Evolutionary conservation across 768 basidiomycete genomes (phyloP), one percentile per base, ranked within the genome.

Genomic region (Cyclocybe aegerita): DNA sequence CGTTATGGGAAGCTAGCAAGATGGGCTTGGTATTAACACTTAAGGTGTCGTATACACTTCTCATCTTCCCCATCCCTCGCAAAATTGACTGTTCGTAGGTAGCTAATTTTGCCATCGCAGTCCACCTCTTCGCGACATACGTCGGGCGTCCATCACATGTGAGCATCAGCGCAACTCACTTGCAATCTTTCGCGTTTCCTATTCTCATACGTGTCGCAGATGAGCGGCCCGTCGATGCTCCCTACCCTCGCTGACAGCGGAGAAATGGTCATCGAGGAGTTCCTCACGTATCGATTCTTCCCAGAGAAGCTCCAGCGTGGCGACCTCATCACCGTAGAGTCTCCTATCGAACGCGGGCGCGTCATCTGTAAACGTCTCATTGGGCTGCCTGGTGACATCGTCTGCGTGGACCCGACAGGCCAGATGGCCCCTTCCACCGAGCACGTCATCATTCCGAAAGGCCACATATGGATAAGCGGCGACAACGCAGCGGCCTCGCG

Each of bases 381-480:
- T 33, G 96, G 94, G 1, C 71, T 98, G 16, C 88, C 93, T 16
- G 95, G 96, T 4, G 96, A 98, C 67, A 70, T 85, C 33, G 65
- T 98, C 30, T 93, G 91, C 53, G 87, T 93, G 15, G 93, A 98
- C 65, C 95, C 95, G 14, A 86, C 86, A 3, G 88, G 87, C 4
- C 56, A 67, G 44, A 70, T 71, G 43, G 84, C 81, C 7, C 81
- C 85, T 8, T 82, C 84, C 9, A 76, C 75, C 11, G 88, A 88
- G 53, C 90, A 93, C 60, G 78, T 95, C 11, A 62, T 83, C 23
- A 70, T 98, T 8, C 96, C 96, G 1, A 80, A 79, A 59, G 92
- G 93, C 3, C 89, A 96, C 65, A 67, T 96, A 16, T 98, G 96
- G 96, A 74, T 96, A 30, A 80, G 74, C 43, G 97, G 96, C 16